These are phyloP conservation scores for Kalanchoe fedtschenkoi DNA, from an alignment of 164 flowering plant species.

Conservation along the genomic window DNA sequence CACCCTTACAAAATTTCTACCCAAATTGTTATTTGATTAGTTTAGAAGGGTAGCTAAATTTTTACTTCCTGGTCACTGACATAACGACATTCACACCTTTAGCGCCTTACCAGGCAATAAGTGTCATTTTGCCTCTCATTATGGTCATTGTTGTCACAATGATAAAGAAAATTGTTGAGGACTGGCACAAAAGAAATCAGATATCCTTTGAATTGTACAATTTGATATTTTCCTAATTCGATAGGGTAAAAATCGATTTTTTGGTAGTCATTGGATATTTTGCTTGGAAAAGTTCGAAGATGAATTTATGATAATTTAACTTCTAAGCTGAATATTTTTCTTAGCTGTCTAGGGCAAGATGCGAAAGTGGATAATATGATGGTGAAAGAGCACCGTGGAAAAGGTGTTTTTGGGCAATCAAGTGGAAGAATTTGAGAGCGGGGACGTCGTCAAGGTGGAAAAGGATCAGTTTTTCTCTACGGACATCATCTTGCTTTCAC, in stretches of 20 bases:
- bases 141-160: slow-evolving; percentile 39
- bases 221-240: too few species aligned
- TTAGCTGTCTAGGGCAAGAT: slow-evolving; percentile 44
- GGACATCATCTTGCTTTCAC: slow-evolving; percentile 76
- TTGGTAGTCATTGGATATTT: too few species aligned
- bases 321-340: background rate
- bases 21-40: slow-evolving; percentile 60
- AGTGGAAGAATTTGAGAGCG: slow-evolving; percentile 73
- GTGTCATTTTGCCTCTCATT: slow-evolving; percentile 41
- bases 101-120: slow-evolving; percentile 44
- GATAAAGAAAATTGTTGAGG: slow-evolving; percentile 52
- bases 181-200: slow-evolving; percentile 44
- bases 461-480: slow-evolving; percentile 84
- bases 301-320: too few species aligned
- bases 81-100: slow-evolving; percentile 37
- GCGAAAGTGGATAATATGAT: slow-evolving; percentile 69
- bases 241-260: too few species aligned
- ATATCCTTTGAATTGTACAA: slow-evolving; percentile 14
- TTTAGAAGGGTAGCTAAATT: slow-evolving; percentile 64
- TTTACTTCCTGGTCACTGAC: slow-evolving; percentile 47
- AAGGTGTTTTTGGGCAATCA: slow-evolving; percentile 46
- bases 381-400: slow-evolving; percentile 46
- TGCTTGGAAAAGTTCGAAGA: too few species aligned
- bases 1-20: slow-evolving; percentile 40
- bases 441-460: slow-evolving; percentile 88